A percentile compares a stretch with the other conserved stretches of the same genome.
phyloP scores from a whole-genome alignment of 2,329 filamentous ascomycete genomes.

The Cytospora paraplurivora region DNA sequence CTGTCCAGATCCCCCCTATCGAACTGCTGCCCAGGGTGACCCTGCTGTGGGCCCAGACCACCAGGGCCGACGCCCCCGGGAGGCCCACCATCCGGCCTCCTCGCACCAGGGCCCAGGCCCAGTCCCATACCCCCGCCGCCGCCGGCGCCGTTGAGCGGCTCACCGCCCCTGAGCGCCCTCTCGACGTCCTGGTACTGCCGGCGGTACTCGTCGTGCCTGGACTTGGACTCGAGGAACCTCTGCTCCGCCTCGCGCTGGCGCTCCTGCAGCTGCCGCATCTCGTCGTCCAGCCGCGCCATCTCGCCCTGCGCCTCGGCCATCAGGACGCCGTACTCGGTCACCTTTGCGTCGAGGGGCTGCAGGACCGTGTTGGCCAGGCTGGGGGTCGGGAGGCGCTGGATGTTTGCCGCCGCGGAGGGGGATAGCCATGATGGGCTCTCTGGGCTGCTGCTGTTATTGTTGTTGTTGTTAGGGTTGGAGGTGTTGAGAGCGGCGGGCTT shows the following conservation, averaged over 20 bases:
- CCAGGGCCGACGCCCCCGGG: too few relatives aligned
- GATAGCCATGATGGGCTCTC: slow-evolving; percentile 13
- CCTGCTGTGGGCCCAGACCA: not conserved
- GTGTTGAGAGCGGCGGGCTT: not conserved
- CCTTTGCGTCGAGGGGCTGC: slow-evolving; percentile 48
- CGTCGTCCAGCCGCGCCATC: slow-evolving; percentile 47
- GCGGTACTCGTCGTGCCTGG: slow-evolving; percentile 48
- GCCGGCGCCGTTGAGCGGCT: not conserved
- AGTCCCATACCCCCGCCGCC: not conserved
- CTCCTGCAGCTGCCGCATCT: slow-evolving; percentile 45
- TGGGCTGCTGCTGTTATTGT: not conserved
- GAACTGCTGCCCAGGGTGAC: not conserved
- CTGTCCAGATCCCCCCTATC: not conserved
- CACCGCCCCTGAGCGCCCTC: slow-evolving; percentile 43
- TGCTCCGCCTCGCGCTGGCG: slow-evolving; percentile 44
- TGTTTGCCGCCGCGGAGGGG: slow-evolving; percentile 31
- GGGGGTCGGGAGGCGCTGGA: slow-evolving; percentile 48
- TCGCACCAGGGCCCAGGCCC: not conserved
- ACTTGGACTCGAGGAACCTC: slow-evolving; percentile 46
- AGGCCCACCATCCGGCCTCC: not conserved
- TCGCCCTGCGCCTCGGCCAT: slow-evolving; percentile 47
- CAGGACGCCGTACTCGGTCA: slow-evolving; percentile 45
- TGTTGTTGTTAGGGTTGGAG: not conserved
- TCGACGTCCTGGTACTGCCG: slow-evolving; percentile 47
- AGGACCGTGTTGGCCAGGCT: slow-evolving; percentile 47